Evolutionary conservation across 805 yeast species (phyloP).

Genomic region (Brettanomyces sp.): DNA sequence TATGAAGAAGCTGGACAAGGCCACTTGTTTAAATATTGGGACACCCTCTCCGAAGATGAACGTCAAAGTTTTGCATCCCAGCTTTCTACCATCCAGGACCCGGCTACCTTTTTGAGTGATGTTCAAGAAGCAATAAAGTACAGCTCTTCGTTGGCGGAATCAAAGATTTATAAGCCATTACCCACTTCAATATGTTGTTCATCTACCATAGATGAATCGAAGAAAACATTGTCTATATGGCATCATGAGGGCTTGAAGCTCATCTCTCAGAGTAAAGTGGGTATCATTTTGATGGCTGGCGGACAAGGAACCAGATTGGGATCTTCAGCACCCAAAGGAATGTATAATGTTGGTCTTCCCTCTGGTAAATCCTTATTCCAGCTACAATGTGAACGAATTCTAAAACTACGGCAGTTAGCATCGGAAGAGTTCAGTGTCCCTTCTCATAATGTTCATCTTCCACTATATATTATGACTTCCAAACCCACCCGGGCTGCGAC

Average conservation of each 20-base stretch:
- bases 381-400: slow-evolving; percentile 82
- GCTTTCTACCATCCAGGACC: slow-evolving; percentile 32
- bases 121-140: slow-evolving; percentile 38
- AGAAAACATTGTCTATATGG: slow-evolving; percentile 23
- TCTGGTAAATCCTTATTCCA: slow-evolving; percentile 80
- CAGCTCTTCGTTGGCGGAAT: slow-evolving; percentile 13
- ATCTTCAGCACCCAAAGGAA: slow-evolving; percentile 85
- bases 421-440: slow-evolving; percentile 12
- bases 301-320: slow-evolving; percentile 98
- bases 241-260: slow-evolving; percentile 51
- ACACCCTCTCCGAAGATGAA: slow-evolving; percentile 26
- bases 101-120: slow-evolving; percentile 29
- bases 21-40: slow-evolving; percentile 44
- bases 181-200: slow-evolving; percentile 43
- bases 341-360: slow-evolving; percentile 80
- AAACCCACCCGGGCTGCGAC: slow-evolving; percentile 75
- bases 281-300: slow-evolving; percentile 90
- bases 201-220: slow-evolving; percentile 30
- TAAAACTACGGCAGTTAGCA: slow-evolving; percentile 52
- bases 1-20: slow-evolving; percentile 41
- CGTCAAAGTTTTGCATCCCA: slow-evolving; percentile 31
- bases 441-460: slow-evolving; percentile 29
- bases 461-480: slow-evolving; percentile 94
- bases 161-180: slow-evolving; percentile 33
- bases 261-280: slow-evolving; percentile 66